Percentiles rank a stretch among this genome's conserved stretches.
phyloP scores from a whole-genome alignment of 2,329 filamentous ascomycete species.

The Fusarium phyllophilum region DNA sequence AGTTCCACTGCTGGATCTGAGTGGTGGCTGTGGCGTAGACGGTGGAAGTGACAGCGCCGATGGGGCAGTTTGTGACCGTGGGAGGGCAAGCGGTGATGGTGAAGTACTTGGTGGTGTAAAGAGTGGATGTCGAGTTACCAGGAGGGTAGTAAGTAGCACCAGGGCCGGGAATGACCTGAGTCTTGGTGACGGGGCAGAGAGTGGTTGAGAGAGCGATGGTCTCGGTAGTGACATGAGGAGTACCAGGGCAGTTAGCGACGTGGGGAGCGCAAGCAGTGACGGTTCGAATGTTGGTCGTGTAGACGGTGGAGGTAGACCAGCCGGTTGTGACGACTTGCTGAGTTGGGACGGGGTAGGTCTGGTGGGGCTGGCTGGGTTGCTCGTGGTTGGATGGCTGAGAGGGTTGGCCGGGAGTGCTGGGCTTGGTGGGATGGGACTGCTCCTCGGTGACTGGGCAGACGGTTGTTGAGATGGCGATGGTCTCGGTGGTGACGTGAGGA shows the following conservation, averaged over 20 bases:
- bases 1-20: conserved; percentile 11
- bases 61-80: conserved; percentile 12
- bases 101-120: conserved; percentile 34
- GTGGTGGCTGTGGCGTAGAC: conserved; percentile 31
- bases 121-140: conserved; percentile 22
- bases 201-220: conserved; percentile 17
- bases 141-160: background rate
- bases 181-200: conserved; percentile 33
- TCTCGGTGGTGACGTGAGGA: conserved; percentile 16
- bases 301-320: conserved; percentile 25
- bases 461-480: conserved; percentile 32
- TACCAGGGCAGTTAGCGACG: conserved; percentile 5
- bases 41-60: conserved; percentile 7
- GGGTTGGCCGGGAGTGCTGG: background rate
- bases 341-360: background rate
- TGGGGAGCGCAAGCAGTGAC: conserved; percentile 27
- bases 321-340: background rate
- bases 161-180: conserved; percentile 6
- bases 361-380: background rate
- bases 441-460: conserved; percentile 27
- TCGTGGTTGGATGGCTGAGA: background rate
- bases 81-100: conserved; percentile 25
- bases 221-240: conserved; percentile 13
- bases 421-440: conserved; percentile 2
- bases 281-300: conserved; percentile 34